Evolutionary conservation across 441 rosid species (phyloP), one percentile per base, ranked within the genome.

Genomic region (Croton laevigatus): DNA sequence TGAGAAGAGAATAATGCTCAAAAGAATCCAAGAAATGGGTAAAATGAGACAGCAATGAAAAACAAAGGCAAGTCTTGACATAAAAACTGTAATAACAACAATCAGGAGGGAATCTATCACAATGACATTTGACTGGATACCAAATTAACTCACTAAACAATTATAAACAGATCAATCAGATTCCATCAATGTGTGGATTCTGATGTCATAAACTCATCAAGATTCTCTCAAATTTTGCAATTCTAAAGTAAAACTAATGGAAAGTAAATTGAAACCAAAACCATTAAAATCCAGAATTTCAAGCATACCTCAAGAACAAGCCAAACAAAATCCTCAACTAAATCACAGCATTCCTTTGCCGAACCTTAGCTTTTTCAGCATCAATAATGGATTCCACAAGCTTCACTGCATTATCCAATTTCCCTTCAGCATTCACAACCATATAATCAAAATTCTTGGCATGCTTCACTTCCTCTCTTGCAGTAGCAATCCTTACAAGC

Each of bases 291-390:
- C 48, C 42, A 59, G 62, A 53, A 69, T 45, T 17, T 61, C 27
- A 22, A 38, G 22, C 60, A 48, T 73, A 74, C 79, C 76, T 62
- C 73, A 14, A 66, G 37, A 27, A 49, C 73, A 62, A 71, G 49
- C 7, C 19, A 61, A 53, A 42, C 32, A 59, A 59, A 66, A 68
- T 27, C 59, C 65, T 59, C 62, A 16, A 66, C 81, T 83, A 94
- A 75, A 94, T 75, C 71, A 81, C 84, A 22, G 86, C 84, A 64
- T 48, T 80, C 80, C 88, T 86, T 57, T 88, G 97, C 60, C 76
- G 70, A 71, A 94, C 97, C 81, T 80, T 91, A 1, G 97, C 91
- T 79, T 88, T 94, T 93, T 94, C 98, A 8, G 95, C 94, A 74
- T 94, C 97, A 23, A 94, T 87, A 67, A 94, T 89, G 5, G 96